Evolutionary conservation across 2,329 filamentous ascomycete genomes (phyloP).

Genomic region (Trichoderma semiorbis): DNA sequence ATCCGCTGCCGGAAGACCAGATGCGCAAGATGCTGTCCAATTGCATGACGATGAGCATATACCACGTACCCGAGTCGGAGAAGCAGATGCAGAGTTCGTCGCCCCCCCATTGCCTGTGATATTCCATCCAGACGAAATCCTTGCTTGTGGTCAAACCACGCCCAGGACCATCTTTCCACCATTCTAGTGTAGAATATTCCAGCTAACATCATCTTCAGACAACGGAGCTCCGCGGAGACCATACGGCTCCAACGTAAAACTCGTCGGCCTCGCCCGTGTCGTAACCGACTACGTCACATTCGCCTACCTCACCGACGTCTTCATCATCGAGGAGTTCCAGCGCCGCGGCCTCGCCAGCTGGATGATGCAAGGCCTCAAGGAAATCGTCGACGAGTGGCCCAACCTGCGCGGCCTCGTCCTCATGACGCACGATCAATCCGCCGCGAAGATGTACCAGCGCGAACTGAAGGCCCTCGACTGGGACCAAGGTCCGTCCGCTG

Average conservation of each 20-base stretch:
- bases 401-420: slow-evolving; percentile 58
- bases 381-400: slow-evolving; percentile 54
- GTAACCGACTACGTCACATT: slow-evolving; percentile 68
- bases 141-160: no score
- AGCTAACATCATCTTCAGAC: slow-evolving; percentile 23
- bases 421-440: slow-evolving; percentile 42
- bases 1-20: slow-evolving; percentile 44
- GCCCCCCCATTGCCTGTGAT: slow-evolving; percentile 15
- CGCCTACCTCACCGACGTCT: slow-evolving; percentile 66
- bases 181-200: neutral
- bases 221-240: slow-evolving; percentile 31
- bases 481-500: slow-evolving; percentile 40
- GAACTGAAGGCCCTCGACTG: slow-evolving; percentile 45
- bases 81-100: slow-evolving; percentile 38
- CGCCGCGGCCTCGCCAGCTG: slow-evolving; percentile 61
- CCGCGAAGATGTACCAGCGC: slow-evolving; percentile 45
- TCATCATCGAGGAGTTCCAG: slow-evolving; percentile 58
- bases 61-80: slow-evolving; percentile 40
- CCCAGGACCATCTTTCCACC: neutral
- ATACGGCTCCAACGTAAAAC: slow-evolving; percentile 31
- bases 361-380: slow-evolving; percentile 59
- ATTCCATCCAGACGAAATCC: neutral
- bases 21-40: slow-evolving; percentile 53
- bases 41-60: slow-evolving; percentile 59
- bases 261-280: slow-evolving; percentile 49